These are phyloP conservation scores for Penicillium sp. DNA, from an alignment of 2,329 filamentous ascomycete species.

Conservation along the genomic window DNA sequence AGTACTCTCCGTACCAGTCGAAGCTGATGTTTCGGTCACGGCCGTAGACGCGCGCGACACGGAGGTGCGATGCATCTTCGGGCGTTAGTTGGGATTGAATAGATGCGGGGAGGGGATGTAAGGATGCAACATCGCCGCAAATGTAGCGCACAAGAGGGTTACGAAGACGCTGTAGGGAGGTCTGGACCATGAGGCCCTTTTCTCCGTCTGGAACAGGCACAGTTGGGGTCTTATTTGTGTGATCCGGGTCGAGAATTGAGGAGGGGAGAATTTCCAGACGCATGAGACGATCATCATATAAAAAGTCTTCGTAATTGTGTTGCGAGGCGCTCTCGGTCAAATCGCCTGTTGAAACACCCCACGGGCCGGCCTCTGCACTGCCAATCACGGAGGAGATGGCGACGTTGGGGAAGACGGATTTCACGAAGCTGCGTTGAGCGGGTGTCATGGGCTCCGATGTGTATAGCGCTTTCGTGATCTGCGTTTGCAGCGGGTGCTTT, in stretches of 20 bases:
- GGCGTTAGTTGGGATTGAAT: conserved; percentile 19
- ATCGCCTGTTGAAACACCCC: conserved; percentile 5
- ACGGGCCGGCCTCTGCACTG: background rate
- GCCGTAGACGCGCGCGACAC: conserved; percentile 43
- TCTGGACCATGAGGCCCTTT: conserved; percentile 45
- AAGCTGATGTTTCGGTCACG: conserved; percentile 50
- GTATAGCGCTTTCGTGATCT: background rate
- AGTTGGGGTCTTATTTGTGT: background rate
- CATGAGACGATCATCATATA: conserved; percentile 38
- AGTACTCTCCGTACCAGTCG: conserved; percentile 43
- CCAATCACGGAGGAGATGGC: background rate
- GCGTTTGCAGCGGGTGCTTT: background rate
- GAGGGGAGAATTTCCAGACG: conserved; percentile 42
- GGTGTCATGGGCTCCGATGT: background rate
- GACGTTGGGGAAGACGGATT: background rate
- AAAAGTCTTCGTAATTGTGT: conserved; percentile 34
- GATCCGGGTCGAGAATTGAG: conserved; percentile 2
- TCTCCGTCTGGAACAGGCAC: conserved; percentile 33
- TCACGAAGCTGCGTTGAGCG: background rate
- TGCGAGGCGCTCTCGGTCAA: conserved; percentile 33
- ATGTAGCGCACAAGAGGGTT: conserved; percentile 50
- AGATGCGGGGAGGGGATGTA: conserved; percentile 37
- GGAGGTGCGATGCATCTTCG: conserved; percentile 26
- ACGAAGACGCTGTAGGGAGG: conserved; percentile 44
- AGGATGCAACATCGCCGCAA: conserved; percentile 46